phyloP scores from a whole-genome alignment of 768 basidiomycete genomes.

The Rhodosporidiobolus odoratus region DNA sequence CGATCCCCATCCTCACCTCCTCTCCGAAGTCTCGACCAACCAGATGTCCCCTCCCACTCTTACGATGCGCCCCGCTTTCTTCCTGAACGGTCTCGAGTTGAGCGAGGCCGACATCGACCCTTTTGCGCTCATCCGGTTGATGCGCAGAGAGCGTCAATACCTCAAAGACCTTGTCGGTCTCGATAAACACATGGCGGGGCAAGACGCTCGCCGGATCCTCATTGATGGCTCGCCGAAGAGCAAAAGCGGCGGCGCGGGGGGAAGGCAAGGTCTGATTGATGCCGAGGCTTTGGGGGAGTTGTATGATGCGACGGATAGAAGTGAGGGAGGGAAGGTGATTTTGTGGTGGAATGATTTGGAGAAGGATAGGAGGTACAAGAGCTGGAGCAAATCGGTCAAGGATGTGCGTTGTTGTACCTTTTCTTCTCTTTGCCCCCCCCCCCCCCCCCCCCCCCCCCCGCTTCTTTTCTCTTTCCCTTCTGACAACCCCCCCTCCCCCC shows the following conservation, averaged over 20 bases:
- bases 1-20: constrained; percentile 5
- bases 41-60: constrained; percentile 3
- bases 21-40: constrained; percentile 25
- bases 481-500: constrained; percentile 10
- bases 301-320: constrained; percentile 84
- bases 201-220: constrained; percentile 62
- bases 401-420: constrained; percentile 5
- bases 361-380: constrained; percentile 63
- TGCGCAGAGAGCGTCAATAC: constrained; percentile 65
- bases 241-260: constrained; percentile 52
- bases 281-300: constrained; percentile 52
- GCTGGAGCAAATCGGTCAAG: constrained; percentile 26
- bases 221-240: constrained; percentile 46
- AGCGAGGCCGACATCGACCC: constrained; percentile 52
- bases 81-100: constrained; percentile 72
- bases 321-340: constrained; percentile 68
- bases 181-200: constrained; percentile 54
- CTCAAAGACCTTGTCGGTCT: constrained; percentile 59
- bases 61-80: constrained; percentile 57
- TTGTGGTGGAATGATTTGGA: constrained; percentile 89
- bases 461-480: background rate
- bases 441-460: background rate
- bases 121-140: constrained; percentile 65
- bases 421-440: too few relatives aligned
- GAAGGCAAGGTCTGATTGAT: constrained; percentile 5